These are phyloP conservation scores for Epithele typhae DNA, from an alignment of 768 basidiomycete species.

Conservation along the genomic window DNA sequence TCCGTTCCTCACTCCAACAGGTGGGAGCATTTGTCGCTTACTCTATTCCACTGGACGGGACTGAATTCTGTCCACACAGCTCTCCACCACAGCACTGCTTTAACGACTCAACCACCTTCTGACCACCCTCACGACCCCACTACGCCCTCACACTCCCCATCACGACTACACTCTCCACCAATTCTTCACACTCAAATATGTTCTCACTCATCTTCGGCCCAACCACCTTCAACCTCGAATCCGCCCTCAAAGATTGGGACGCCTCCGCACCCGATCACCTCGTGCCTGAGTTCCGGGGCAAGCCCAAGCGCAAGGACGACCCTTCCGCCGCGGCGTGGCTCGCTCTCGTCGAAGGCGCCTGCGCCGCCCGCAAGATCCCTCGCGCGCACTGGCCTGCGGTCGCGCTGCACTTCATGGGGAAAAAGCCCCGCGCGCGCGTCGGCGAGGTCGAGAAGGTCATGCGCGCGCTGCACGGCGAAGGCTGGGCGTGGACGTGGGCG, in stretches of 20 bases:
- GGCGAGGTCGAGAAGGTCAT: conserved; percentile 70
- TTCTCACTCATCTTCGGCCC: conserved; percentile 2
- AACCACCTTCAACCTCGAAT: conserved; percentile 6
- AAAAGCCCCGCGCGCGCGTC: conserved; percentile 60
- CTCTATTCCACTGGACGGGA: too few relatives aligned
- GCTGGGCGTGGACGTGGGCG: conserved; percentile 78
- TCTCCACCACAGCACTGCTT: too few relatives aligned
- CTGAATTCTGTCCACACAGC: too few relatives aligned
- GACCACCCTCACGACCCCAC: too few relatives aligned
- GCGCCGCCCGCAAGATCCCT: conserved; percentile 61
- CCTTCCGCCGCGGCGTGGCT: conserved; percentile 68
- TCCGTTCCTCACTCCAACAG: too few relatives aligned
- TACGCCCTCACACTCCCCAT: too few relatives aligned
- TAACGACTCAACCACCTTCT: too few relatives aligned
- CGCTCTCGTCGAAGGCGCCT: conserved; percentile 62
- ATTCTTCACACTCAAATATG: too few relatives aligned
- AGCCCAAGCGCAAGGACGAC: conserved; percentile 55
- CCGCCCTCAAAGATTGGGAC: conserved; percentile 4
- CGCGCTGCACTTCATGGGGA: conserved; percentile 71
- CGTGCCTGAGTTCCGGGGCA: conserved; percentile 47
- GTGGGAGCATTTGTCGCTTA: too few relatives aligned
- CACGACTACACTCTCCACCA: too few relatives aligned
- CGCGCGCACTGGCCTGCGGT: conserved; percentile 81
- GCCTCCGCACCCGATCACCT: conserved; percentile 1
- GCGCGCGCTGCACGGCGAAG: conserved; percentile 55